Base-by-base conservation (phyloP, 306 rosid genomes). In the Lathyrus sativus region DNA sequence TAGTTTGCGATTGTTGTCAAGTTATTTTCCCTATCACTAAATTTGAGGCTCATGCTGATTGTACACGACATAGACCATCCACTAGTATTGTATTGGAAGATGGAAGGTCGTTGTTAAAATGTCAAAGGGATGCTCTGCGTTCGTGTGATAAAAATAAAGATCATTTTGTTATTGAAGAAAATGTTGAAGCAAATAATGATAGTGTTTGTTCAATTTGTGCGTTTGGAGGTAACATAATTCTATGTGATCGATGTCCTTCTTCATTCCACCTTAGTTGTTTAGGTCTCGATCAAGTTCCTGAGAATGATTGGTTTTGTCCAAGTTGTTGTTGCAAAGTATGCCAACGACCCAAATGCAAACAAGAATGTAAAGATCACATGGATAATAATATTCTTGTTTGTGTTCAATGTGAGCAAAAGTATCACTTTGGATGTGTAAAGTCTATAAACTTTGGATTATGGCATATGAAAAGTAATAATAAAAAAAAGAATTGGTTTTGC, bases 251-350 rank as follows among this genome's bases (percentile, higher is more conserved):
- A 19, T 91, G 97, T 11, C 91, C 96, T 1, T 81, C 89, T 2
- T 68, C 87, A 2, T 91, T 74, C 49, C 93, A 91, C 54, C 22
- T 17, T 0, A 0, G 33, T 0, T 88, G 96, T 50, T 22, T 91
- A 17, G 82, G 85, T 49, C 70, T 84, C 19, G 35, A 67, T 2
- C 43, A 33, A 3, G 60, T 81, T 18, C 83, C 85, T 0, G 62
- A 48, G 2, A 88, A 84, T 7, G 85, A 86, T 39, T 88, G 97
- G 96, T 80, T 81, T 43, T 86, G 93, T 71, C 88, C 91, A 2
- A 60, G 82, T 0, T 91, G 97, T 50, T 55, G 77, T 42, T 91
- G 97, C 55, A 82, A 51, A 33, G 54, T 68, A 11, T 88, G 97
- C 58, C 56, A 73, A 7, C 55, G 4, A 5, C 71, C 71, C 11